Evolutionary conservation across 225 moss, liverwort and hornwort genomes (phyloP).

Genomic region (Asterella californica): DNA sequence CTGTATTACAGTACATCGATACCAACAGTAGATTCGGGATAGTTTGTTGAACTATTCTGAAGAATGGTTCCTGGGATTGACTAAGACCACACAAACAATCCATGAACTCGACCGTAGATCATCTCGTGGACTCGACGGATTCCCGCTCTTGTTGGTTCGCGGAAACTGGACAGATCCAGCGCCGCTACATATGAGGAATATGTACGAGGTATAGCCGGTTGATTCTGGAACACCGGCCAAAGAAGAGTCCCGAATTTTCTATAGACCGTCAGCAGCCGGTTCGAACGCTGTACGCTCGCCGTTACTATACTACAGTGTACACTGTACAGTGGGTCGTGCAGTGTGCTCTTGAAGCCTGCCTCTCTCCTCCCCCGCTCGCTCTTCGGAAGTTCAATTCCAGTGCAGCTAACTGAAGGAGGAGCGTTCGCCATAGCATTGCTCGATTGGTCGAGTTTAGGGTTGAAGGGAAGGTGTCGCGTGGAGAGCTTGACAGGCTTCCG

Average conservation of each 20-base stretch:
- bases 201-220: background rate
- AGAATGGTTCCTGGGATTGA: no score
- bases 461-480: background rate
- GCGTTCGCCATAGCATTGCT: background rate
- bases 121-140: no score
- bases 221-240: background rate
- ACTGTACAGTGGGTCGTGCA: background rate
- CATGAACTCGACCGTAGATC: background rate
- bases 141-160: no score
- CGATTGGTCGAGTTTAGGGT: background rate
- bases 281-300: background rate
- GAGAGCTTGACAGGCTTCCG: background rate
- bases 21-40: background rate
- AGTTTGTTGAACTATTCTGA: background rate
- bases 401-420: no score
- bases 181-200: no score
- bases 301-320: background rate
- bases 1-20: no score
- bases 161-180: no score
- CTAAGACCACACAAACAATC: background rate
- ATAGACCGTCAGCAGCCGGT: conserved; percentile 1
- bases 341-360: no score
- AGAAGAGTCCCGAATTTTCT: conserved; percentile 11
- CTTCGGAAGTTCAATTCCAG: background rate
- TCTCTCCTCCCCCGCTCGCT: background rate